Evolutionary conservation across 2,329 filamentous ascomycete species (phyloP).

Genomic region (Parasarocladium wereldwijsianum): DNA sequence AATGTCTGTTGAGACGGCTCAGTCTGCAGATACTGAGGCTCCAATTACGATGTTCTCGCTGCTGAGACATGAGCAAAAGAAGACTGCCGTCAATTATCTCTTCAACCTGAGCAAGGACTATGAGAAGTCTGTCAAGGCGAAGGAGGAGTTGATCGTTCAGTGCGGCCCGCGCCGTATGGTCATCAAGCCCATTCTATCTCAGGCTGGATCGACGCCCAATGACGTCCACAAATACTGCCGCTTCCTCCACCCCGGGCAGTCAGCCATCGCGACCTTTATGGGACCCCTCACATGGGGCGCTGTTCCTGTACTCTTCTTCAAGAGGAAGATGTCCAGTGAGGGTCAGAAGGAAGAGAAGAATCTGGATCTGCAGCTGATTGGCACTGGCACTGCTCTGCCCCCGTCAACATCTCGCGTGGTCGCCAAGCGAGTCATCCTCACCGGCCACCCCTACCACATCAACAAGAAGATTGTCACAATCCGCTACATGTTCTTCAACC

Average conservation of each 20-base stretch:
- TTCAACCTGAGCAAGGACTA: slow-evolving; percentile 72
- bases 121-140: slow-evolving; percentile 66
- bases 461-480: slow-evolving; percentile 96
- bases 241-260: slow-evolving; percentile 80
- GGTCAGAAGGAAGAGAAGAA: slow-evolving; percentile 23
- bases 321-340: slow-evolving; percentile 32
- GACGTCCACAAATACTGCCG: slow-evolving; percentile 95
- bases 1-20: slow-evolving; percentile 26
- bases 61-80: slow-evolving; percentile 89
- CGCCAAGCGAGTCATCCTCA: slow-evolving; percentile 85
- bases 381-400: slow-evolving; percentile 73
- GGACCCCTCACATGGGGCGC: slow-evolving; percentile 87
- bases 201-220: slow-evolving; percentile 80
- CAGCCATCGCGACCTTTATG: slow-evolving; percentile 77
- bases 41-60: slow-evolving; percentile 74
- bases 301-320: slow-evolving; percentile 82
- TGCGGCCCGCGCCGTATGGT: slow-evolving; percentile 77
- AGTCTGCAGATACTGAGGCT: slow-evolving; percentile 29
- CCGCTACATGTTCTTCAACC: slow-evolving; percentile 99
- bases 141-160: slow-evolving; percentile 84
- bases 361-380: slow-evolving; percentile 57
- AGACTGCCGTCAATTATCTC: slow-evolving; percentile 76
- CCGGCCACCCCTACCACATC: slow-evolving; percentile 95
- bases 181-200: slow-evolving; percentile 82
- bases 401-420: slow-evolving; percentile 67